Base-by-base conservation (phyloP, 495 filamentous ascomycete genomes). In the Hypomontagnella submonticulosa region DNA sequence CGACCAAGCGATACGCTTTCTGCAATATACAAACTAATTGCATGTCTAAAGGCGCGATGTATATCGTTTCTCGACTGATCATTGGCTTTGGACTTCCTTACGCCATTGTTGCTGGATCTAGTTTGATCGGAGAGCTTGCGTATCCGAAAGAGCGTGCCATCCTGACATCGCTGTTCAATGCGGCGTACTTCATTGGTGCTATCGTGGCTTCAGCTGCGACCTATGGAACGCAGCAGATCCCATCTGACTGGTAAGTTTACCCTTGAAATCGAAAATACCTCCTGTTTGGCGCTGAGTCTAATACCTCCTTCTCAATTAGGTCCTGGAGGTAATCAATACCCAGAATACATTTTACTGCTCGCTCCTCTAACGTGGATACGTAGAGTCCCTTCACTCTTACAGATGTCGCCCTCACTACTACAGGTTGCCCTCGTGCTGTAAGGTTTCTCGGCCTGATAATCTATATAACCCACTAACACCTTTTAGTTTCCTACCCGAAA, bases 81-180 rank as follows among this genome's bases (percentile, higher is more conserved):
- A 82, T 90, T 47, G 88, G 88, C 20, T 85, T 89, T 47, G 86
- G 87, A 40, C 85, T 88, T 61, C 83, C 83, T 7, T 87, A 85
- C 66, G 87, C 84, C 61, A 89, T 89, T 63, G 80, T 88, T 30
- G 86, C 86, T 3, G 87, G 85, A 15, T 86, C 87, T 2, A 81
- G 83, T 16, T 71, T 90, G 52, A 85, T 91, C 34, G 88, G 84
- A 64, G 89, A 91, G 63, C 79, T 90, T 18, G 82, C 80, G 0
- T 84, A 89, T 71, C 89, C 88, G 15, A 88, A 86, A 67, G 86
- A 90, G 67, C 83, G 87, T 60, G 78, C 85, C 10, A 80, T 88
- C 38, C 70, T 91, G 61, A 90, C 86, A 4, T 88, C 85, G 23
- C 79, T 90, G 4, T 90, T 89, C 79, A 89, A 90, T 68, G 83